phyloP scores from a whole-genome alignment of 208 protist species.

The Leishmania mexicana region DNA sequence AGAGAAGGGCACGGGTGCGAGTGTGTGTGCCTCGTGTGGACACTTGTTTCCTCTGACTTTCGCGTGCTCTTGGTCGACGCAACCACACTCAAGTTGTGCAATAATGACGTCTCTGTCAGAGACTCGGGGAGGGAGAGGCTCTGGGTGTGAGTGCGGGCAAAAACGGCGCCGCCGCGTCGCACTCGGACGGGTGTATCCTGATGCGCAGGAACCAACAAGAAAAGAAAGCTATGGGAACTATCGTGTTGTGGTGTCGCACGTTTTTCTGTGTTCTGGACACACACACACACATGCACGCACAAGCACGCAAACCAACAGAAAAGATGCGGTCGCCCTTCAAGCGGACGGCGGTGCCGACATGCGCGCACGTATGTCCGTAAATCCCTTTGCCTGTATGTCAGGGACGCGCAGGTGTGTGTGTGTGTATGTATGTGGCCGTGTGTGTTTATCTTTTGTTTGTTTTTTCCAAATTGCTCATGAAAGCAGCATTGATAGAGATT shows the following conservation, averaged over 20 bases:
- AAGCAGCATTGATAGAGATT: neutral
- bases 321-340: neutral
- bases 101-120: neutral
- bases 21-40: neutral
- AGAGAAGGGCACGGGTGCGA: neutral
- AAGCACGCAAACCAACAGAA: neutral
- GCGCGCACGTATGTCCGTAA: neutral
- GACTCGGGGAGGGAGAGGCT: neutral
- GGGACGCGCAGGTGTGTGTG: neutral
- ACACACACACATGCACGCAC: neutral
- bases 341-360: neutral
- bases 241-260: neutral
- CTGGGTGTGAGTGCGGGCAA: neutral
- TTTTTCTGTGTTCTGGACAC: neutral
- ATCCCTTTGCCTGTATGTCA: neutral
- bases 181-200: neutral
- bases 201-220: neutral
- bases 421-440: neutral
- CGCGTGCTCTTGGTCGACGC: neutral
- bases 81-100: neutral
- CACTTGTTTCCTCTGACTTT: neutral
- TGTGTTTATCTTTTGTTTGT: neutral
- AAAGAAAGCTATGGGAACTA: neutral
- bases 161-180: neutral
- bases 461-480: neutral